Base-by-base conservation (phyloP, 257 asterid genomes). In the Cynanchum wilfordii region DNA sequence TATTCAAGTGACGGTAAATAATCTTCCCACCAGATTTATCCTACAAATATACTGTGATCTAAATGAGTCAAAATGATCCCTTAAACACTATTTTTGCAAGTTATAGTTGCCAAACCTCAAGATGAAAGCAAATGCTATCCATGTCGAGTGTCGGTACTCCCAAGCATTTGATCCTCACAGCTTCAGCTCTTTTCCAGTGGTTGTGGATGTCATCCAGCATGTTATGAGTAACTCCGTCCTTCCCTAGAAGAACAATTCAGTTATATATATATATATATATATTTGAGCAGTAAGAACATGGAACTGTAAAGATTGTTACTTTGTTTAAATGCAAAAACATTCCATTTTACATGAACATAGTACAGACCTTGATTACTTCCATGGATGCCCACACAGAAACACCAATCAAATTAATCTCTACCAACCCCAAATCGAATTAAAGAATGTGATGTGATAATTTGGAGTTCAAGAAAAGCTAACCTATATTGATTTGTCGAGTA, bases 141-240 rank as follows among this genome's bases (percentile, higher is more conserved):
- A 91, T 91, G 81, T 93, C 96, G 62, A 89, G 90, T 75, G 98
- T 93, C 13, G 97, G 96, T 74, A 89, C 93, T 70, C 97, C 98
- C 83, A 88, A 81, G 79, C 98, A 93, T 80, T 91, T 91, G 50
- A 93, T 88, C 79, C 97, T 82, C 79, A 91, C 90, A 16, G 97
- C 97, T 82, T 88, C 96, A 2, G 97, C 97, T 78, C 83, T 85
- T 81, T 81, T 93, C 97, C 98, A 93, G 76, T 93, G 89, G 84
- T 70, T 84, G 78, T 91, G 96, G 72, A 93, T 84, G 77, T 93
- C 98, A 73, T 86, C 96, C 73, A 93, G 91, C 80, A 82, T 85
- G 87, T 90, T 90, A 75, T 93, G 98, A 1, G 97, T 90, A 63
- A 93, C 98, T 68, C 98, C 98, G 79, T 95, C 98, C 74, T 78